phyloP scores from a whole-genome alignment of 768 basidiomycete genomes.

The Cystofilobasidium bisporidii region DNA sequence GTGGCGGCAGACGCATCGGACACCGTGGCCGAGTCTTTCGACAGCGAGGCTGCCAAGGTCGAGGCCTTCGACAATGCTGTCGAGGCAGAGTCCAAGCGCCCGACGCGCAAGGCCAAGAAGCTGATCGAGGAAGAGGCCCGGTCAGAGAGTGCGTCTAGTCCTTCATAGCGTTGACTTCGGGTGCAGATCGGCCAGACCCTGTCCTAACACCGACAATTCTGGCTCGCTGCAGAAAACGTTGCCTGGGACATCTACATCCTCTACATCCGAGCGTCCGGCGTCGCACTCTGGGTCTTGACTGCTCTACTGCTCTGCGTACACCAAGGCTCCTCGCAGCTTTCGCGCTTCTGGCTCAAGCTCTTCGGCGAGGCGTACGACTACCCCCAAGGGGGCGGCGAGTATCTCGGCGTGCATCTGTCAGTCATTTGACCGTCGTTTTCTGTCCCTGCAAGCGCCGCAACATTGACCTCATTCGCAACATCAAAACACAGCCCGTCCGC shows the following conservation, averaged over 20 bases:
- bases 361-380: conserved; percentile 2
- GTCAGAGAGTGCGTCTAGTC: background rate
- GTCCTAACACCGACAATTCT: background rate
- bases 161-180: too few relatives aligned
- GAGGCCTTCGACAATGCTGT: conserved; percentile 33
- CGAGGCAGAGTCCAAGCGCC: conserved; percentile 35
- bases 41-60: conserved; percentile 34
- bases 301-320: background rate
- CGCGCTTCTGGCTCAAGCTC: conserved; percentile 20
- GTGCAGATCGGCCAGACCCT: background rate
- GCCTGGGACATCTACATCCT: conserved; percentile 47
- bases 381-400: background rate
- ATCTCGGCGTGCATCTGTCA: background rate
- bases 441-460: too few relatives aligned
- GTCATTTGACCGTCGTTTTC: too few relatives aligned
- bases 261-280: conserved; percentile 38
- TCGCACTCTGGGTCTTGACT: conserved; percentile 9
- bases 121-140: conserved; percentile 13
- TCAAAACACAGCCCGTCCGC: background rate
- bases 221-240: conserved; percentile 30
- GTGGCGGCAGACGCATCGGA: conserved; percentile 36
- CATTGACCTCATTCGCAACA: too few relatives aligned
- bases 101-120: conserved; percentile 29
- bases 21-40: conserved; percentile 32
- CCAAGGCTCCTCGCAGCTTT: conserved; percentile 3